Conservation (phyloP, 495 filamentous ascomycete species). For the Penicillium verhagenii region DNA sequence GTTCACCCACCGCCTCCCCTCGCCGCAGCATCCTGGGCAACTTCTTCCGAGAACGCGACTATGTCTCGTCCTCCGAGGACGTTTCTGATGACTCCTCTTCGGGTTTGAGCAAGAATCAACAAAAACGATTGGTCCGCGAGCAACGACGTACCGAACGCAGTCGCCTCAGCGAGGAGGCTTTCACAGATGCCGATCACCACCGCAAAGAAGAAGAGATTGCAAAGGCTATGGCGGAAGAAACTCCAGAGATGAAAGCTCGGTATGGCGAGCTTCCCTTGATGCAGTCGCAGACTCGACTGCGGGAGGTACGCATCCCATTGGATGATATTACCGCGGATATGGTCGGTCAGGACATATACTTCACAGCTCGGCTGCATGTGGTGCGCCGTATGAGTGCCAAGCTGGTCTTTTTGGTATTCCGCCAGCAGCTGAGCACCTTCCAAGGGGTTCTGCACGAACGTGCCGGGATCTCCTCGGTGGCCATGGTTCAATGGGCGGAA, state of each 20-base stretch:
- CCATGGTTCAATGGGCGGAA: constrained; percentile 67
- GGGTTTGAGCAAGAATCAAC: constrained; percentile 53
- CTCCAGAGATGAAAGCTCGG: constrained; percentile 53
- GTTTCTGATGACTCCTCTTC: constrained; percentile 45
- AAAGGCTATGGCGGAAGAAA: constrained; percentile 36
- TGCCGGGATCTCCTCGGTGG: constrained; percentile 52
- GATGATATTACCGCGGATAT: constrained; percentile 53
- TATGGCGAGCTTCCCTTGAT: constrained; percentile 60
- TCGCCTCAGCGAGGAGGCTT: constrained; percentile 52
- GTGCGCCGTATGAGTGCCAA: constrained; percentile 82
- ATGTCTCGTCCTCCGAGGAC: constrained; percentile 47
- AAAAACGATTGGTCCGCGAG: constrained; percentile 47
- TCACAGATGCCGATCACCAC: constrained; percentile 46
- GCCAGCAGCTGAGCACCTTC: constrained; percentile 73
- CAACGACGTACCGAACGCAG: constrained; percentile 45
- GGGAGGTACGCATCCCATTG: constrained; percentile 47
- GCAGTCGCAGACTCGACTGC: constrained; percentile 41
- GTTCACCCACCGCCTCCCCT: constrained; percentile 26
- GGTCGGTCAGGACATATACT: constrained; percentile 66
- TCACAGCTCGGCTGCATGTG: constrained; percentile 84
- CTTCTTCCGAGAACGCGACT: constrained; percentile 42
- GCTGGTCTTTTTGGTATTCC: constrained; percentile 84
- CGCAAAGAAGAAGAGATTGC: constrained; percentile 45
- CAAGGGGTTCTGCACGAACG: constrained; percentile 68
- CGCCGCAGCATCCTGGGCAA: constrained; percentile 42